Base-by-base conservation (phyloP, 805 yeast species). In the Saturnispora besseyi region DNA sequence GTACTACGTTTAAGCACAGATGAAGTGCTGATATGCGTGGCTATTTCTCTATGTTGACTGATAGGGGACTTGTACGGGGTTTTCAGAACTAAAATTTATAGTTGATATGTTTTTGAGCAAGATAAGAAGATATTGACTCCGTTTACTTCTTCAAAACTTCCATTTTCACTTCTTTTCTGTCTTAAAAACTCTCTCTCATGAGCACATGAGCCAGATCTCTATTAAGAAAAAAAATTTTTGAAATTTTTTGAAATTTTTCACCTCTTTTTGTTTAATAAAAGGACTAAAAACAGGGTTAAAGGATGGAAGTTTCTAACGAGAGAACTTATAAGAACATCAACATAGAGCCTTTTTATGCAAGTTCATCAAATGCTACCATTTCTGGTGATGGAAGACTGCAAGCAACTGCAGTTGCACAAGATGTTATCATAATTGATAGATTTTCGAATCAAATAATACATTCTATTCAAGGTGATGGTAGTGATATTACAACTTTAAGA, bases 311-410 rank as follows among this genome's bases (percentile, higher is more conserved):
- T 50, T 55, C 58, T 55, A 56, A 36, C 42, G 62, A 64, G 44
- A 58, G 65, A 53, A 63, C 65, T 50, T 65, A 62, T 43, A 67
- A 64, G 49, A 68, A 73, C 53, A 59, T 58, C 10, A 76, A 78
- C 49, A 73, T 91, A 38, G 81, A 79, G 47, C 98, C 99, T 13
- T 82, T 90, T 58, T 93, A 87, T 63, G 78, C 87, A 13, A 96
- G 97, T 28, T 87, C 93, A 5, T 78, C 93, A 2, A 72, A 82
- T 29, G 93, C 88, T 2, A 71, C 87, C 0, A 62, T 87, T 10
- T 78, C 89, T 2, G 67, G 65, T 12, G 83, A 81, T 56, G 87
- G 83, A 7, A 58, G 70, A 4, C 58, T 84, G 1, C 63, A 90
- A 50, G 96, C 95, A 8, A 84, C 96, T 1, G 84, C 96, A 1